Base-by-base conservation (phyloP, 2,329 filamentous ascomycete genomes). In the Colletotrichum siamense region DNA sequence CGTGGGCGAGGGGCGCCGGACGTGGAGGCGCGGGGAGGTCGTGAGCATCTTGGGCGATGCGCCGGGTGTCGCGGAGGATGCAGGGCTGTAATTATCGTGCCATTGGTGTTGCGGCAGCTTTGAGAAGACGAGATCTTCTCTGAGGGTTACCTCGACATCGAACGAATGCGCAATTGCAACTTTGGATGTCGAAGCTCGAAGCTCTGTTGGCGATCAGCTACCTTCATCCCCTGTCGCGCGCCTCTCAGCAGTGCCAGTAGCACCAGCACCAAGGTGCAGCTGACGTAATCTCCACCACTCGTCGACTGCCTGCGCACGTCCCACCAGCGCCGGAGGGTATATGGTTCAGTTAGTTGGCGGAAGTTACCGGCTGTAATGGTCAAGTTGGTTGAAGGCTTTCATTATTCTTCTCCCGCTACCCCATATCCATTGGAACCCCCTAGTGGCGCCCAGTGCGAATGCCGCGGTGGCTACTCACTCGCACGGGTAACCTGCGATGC, bases 1-100 rank as follows among this genome's bases (percentile, higher is more conserved):
- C 4, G 96, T 98, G 63, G 95, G 94, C 28, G 97, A 96, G 66
- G 95, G 94, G 26, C 92, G 91, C 79, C 92, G 90, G 77, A 90
- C 90, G 80, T 88, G 89, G 67, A 95, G 91, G 79, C 90, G 90
- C 12, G 92, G 91, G 1, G 87, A 81, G 24, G 89, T 91, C 57
- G 90, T 91, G 79, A 94, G 89, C 93, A 95, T 95, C 67, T 79
- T 82, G 76, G 55, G 15, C 16, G 30, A 55, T 66, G 55, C 22
- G 57, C 7, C 66, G 22, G 44, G 28, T 36, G 57, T 52, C 24
- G 34, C 28, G 16, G 39, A 16, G 16, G 39, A 16, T 32, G n/a
- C 13, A 55, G 6, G 22, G 24, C 26, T 1, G 24, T 4, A 1
- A 3, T n/a, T 67, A 64, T 55, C 15, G 39, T 71, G 44, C 71